These are phyloP conservation scores for Gracilariopsis chorda DNA, from an alignment of 23 red algal species.

Conservation along the genomic window DNA sequence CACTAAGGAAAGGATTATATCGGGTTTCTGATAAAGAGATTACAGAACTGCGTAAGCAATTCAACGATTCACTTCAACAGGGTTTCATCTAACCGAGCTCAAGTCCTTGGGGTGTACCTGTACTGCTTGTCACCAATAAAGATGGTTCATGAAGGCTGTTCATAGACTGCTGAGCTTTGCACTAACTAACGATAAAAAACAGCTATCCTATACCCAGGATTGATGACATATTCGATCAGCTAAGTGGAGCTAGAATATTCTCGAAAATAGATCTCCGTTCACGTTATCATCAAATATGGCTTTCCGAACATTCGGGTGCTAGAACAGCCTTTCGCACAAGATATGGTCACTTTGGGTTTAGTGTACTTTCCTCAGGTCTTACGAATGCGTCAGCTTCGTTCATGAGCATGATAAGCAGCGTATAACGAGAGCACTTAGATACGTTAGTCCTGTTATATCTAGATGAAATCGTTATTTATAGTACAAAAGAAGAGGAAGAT, in stretches of 20 bases:
- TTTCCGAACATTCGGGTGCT: neutral
- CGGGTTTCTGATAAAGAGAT: neutral
- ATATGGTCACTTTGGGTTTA: constrained; percentile 6
- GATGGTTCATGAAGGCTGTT: neutral
- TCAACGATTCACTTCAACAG: neutral
- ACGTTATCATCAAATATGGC: neutral
- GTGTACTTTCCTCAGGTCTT: neutral
- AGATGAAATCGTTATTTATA: neutral
- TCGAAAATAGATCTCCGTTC: neutral
- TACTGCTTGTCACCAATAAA: constrained; percentile 15
- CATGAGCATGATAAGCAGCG: neutral
- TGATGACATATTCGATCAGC: constrained; percentile 4
- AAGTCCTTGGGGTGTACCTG: neutral
- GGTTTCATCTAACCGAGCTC: constrained; percentile 27
- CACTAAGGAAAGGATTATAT: neutral
- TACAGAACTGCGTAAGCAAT: neutral
- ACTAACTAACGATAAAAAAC: neutral
- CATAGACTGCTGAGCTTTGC: neutral
- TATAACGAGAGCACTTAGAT: neutral
- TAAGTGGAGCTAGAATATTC: neutral
- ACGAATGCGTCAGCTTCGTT: constrained; percentile 14
- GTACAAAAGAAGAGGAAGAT: neutral
- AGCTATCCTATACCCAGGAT: neutral
- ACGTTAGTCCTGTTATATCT: neutral
- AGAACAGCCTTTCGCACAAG: neutral